These are phyloP conservation scores for Nicotiana attenuata DNA, from an alignment of 257 asterid species.

Conservation along the genomic window DNA sequence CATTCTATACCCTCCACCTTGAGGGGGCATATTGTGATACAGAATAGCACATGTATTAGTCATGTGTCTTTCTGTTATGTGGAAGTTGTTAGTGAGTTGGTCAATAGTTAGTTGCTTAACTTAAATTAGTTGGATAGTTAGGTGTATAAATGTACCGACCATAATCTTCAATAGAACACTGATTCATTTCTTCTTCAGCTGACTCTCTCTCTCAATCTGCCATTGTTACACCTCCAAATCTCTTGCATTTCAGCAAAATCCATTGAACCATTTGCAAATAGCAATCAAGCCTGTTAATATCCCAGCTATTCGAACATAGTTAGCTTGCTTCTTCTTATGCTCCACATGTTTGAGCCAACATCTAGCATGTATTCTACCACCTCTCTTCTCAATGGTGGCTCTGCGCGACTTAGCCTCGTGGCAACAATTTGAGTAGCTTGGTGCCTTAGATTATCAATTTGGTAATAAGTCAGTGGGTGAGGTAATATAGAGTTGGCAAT, in stretches of 20 bases:
- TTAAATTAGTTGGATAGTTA: too few relatives aligned
- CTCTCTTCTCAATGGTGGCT: slow-evolving; percentile 75
- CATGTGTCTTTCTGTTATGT: too few relatives aligned
- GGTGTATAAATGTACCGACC: too few relatives aligned
- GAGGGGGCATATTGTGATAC: too few relatives aligned
- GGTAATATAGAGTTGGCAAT: slow-evolving; percentile 57
- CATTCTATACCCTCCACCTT: too few relatives aligned
- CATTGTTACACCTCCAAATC: too few relatives aligned
- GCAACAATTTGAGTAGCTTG: slow-evolving; percentile 79
- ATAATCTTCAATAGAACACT: too few relatives aligned
- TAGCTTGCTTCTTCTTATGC: slow-evolving; percentile 76
- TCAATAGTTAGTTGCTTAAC: too few relatives aligned
- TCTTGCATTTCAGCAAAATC: not conserved
- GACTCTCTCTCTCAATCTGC: too few relatives aligned
- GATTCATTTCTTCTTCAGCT: too few relatives aligned
- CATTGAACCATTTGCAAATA: slow-evolving; percentile 36
- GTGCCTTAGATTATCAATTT: slow-evolving; percentile 57
- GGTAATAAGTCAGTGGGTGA: slow-evolving; percentile 57
- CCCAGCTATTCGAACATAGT: slow-evolving; percentile 46
- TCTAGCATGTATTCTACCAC: slow-evolving; percentile 86
- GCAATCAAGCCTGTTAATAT: slow-evolving; percentile 34
- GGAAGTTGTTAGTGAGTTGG: too few relatives aligned
- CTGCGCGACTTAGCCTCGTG: slow-evolving; percentile 56
- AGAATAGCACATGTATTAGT: too few relatives aligned
- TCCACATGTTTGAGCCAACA: slow-evolving; percentile 88